These are phyloP conservation scores for Echinosophora koreensis DNA, from an alignment of 306 rosid species.

Conservation along the genomic window DNA sequence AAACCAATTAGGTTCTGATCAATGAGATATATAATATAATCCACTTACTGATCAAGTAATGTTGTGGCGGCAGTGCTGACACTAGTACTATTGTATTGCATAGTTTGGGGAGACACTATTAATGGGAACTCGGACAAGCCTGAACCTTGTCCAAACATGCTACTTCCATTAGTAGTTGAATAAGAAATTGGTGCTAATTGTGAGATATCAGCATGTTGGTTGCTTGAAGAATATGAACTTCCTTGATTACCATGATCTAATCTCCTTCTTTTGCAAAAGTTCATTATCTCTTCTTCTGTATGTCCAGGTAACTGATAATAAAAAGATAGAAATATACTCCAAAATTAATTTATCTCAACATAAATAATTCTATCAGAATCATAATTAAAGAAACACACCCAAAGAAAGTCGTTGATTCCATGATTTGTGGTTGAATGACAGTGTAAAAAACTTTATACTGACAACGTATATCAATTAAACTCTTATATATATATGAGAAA, in stretches of 20 bases:
- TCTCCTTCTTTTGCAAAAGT: slow-evolving; percentile 75
- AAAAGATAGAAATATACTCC: slow-evolving; percentile 14
- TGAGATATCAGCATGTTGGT: slow-evolving; percentile 46
- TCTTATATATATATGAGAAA: too few species aligned
- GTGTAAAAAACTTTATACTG: too few species aligned
- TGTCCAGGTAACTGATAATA: slow-evolving; percentile 79
- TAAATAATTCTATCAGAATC: too few species aligned
- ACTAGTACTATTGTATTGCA: slow-evolving; percentile 48
- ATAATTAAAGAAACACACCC: too few species aligned
- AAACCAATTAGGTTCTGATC: too few species aligned
- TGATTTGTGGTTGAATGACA: too few species aligned
- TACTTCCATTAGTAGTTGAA: slow-evolving; percentile 31
- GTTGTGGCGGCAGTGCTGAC: slow-evolving; percentile 40
- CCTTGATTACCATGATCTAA: slow-evolving; percentile 55
- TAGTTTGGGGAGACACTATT: slow-evolving; percentile 43
- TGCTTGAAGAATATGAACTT: slow-evolving; percentile 44
- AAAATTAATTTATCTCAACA: too few species aligned
- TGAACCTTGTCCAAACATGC: slow-evolving; percentile 49
- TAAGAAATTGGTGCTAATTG: slow-evolving; percentile 39
- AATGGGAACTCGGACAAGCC: slow-evolving; percentile 50
- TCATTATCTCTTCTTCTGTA: slow-evolving; percentile 85
- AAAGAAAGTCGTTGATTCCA: too few species aligned
- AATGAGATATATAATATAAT: slow-evolving; percentile 4
- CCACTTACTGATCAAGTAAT: slow-evolving; percentile 46
- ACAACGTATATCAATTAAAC: too few species aligned